Percentiles rank a stretch among this genome's conserved stretches.
These are phyloP conservation scores for Gynochthodes officinalis DNA, from an alignment of 257 asterid genomes.

Conservation along the genomic window DNA sequence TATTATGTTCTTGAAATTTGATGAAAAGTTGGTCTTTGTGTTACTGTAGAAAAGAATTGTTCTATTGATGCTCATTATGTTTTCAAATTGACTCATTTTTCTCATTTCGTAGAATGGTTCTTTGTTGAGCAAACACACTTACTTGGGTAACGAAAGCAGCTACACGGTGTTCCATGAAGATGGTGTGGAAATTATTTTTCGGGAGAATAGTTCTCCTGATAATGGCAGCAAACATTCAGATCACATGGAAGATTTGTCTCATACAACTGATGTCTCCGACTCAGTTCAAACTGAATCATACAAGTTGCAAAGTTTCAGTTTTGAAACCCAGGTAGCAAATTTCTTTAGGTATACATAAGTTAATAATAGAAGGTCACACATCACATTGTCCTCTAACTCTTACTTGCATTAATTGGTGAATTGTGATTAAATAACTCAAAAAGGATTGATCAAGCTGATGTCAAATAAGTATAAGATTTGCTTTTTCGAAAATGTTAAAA, in stretches of 20 bases:
- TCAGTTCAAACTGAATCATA: conserved; percentile 47
- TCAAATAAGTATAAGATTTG: not conserved
- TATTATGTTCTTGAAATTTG: not conserved
- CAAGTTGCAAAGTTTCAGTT: conserved; percentile 72
- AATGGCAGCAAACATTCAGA: conserved; percentile 34
- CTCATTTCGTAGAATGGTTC: conserved; percentile 65
- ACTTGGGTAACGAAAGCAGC: conserved; percentile 85
- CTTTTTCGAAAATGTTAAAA: not conserved
- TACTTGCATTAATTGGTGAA: not conserved
- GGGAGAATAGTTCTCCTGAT: conserved; percentile 43
- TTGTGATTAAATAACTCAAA: not conserved
- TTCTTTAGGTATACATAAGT: not conserved
- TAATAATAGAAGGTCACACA: not conserved
- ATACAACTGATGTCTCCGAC: conserved; percentile 43
- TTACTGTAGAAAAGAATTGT: not conserved
- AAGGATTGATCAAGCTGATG: not conserved
- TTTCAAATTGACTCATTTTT: conserved; percentile 25
- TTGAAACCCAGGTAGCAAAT: conserved; percentile 82
- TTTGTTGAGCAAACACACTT: conserved; percentile 68
- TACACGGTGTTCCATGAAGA: conserved; percentile 74
- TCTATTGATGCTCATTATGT: not conserved
- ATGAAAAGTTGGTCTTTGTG: not conserved
- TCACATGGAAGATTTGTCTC: conserved; percentile 41
- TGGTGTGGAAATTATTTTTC: conserved; percentile 69
- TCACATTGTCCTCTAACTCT: not conserved